Evolutionary conservation across 2,329 filamentous ascomycete genomes (phyloP), one percentile per base, ranked within the genome.

Genomic region (Helminthosporium solani): DNA sequence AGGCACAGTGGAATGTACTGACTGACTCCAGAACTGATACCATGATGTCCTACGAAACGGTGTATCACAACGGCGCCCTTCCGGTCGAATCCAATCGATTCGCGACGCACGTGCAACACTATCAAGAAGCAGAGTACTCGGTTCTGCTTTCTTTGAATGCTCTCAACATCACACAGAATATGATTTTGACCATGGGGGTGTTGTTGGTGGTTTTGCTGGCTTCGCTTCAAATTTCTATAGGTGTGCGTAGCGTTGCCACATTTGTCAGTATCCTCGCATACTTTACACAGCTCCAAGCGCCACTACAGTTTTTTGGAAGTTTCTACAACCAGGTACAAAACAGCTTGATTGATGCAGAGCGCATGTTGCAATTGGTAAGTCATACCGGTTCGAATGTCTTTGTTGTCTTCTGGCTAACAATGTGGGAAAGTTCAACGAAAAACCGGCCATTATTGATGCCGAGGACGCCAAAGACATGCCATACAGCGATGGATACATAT

Each of bases 41-140:
- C 2, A 73, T 78, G 33, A 66, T 77, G 55, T 74, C 75, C 0
- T 78, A 76, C 46, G 75, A 78, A 50, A 51, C 50, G 7, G 55
- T 60, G 3, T 55, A 61, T 16, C 45, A 58, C 25, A 53, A 50
- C 35, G 35, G 34, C 34, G 55, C 58, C 7, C 19, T 51, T 2
- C n/a, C 30, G 5, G 4, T 47, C 1, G 55, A 60, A 33, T n/a
- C 31, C 3, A 3, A 27, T 15, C 30, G 46, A 9, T 57, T 49
- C 31, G 28, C 9, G 20, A 20, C n/a, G 3, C 42, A 34, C 7
- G 41, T 61, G 3, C 8, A 7, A 5, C 7, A 20, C 8, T 60
- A 42, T 36, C 58, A 61, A 41, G 25, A 36, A 4, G 49, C 53
- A 1, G 57, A 61, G 23, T 56, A 40, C 25, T 35, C 34, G 2